Percentiles rank a stretch among this genome's conserved stretches.
Evolutionary conservation across 2,329 filamentous ascomycete species (phyloP).

Genomic region (Hypoxylon sp.): DNA sequence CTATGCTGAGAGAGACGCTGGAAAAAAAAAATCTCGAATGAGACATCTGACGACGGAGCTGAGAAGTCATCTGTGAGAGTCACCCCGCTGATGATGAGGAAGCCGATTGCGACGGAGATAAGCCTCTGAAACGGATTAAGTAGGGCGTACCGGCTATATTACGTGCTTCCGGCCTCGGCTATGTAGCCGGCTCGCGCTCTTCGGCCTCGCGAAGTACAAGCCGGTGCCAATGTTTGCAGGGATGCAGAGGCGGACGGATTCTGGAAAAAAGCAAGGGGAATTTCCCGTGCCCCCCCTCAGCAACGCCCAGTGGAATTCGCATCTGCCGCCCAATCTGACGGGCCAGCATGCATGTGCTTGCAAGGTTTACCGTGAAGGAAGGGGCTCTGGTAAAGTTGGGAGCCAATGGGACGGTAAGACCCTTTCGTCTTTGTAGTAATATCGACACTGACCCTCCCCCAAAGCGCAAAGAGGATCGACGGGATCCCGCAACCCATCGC

Average conservation of each 20-base stretch:
- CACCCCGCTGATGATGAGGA: background rate
- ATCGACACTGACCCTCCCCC: constrained; percentile 6
- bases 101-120: background rate
- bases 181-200: constrained; percentile 17
- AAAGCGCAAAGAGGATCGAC: constrained; percentile 21
- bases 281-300: background rate
- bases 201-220: constrained; percentile 9
- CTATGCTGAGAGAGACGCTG: background rate
- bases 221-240: constrained; percentile 7
- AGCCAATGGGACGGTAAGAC: constrained; percentile 18
- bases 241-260: constrained; percentile 3
- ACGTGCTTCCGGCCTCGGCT: constrained; percentile 7
- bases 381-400: constrained; percentile 6
- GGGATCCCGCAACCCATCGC: constrained; percentile 5
- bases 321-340: constrained; percentile 31
- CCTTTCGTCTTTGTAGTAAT: constrained; percentile 18
- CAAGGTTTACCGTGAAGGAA: constrained; percentile 6
- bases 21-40: background rate
- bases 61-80: background rate
- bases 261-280: background rate
- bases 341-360: constrained; percentile 7
- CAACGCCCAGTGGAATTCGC: too few species aligned
- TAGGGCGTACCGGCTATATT: background rate
- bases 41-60: background rate
- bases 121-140: background rate